Conservation (phyloP, 1,284 basidiomycete genomes). For the Dichomitus squalens region DNA sequence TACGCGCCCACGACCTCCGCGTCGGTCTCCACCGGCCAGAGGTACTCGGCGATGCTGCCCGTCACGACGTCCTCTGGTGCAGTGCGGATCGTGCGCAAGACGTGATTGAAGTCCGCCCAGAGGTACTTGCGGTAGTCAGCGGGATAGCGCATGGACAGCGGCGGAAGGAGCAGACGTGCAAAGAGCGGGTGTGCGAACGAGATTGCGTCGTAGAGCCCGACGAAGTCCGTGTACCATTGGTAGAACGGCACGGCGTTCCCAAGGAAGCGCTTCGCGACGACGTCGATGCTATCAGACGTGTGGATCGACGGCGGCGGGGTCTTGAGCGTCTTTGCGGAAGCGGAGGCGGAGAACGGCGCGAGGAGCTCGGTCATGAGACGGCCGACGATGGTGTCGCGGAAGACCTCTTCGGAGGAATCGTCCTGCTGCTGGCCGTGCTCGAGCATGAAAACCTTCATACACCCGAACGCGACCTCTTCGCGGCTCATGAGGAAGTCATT, state of each 20-base stretch:
- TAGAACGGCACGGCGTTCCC: constrained; percentile 80
- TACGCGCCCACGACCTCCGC: constrained; percentile 67
- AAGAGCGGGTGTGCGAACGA: constrained; percentile 88
- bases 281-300: constrained; percentile 48
- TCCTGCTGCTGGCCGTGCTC: constrained; percentile 72
- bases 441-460: constrained; percentile 96
- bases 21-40: constrained; percentile 75
- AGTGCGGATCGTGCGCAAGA: constrained; percentile 58
- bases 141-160: constrained; percentile 76
- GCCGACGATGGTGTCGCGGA: constrained; percentile 64
- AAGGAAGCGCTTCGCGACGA: constrained; percentile 62
- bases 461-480: constrained; percentile 68
- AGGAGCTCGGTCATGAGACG: constrained; percentile 63
- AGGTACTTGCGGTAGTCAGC: constrained; percentile 84
- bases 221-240: constrained; percentile 92
- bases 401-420: constrained; percentile 66
- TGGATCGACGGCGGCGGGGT: constrained; percentile 17
- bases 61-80: constrained; percentile 49
- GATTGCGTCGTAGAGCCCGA: constrained; percentile 87
- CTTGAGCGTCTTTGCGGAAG: constrained; percentile 37
- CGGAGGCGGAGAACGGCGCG: constrained; percentile 49
- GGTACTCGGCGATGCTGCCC: constrained; percentile 56
- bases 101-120: constrained; percentile 79
- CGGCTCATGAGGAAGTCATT: constrained; percentile 44
- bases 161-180: constrained; percentile 75